These are phyloP conservation scores for Claviceps fusiformis DNA, from an alignment of 2,329 filamentous ascomycete genomes.

Conservation along the genomic window DNA sequence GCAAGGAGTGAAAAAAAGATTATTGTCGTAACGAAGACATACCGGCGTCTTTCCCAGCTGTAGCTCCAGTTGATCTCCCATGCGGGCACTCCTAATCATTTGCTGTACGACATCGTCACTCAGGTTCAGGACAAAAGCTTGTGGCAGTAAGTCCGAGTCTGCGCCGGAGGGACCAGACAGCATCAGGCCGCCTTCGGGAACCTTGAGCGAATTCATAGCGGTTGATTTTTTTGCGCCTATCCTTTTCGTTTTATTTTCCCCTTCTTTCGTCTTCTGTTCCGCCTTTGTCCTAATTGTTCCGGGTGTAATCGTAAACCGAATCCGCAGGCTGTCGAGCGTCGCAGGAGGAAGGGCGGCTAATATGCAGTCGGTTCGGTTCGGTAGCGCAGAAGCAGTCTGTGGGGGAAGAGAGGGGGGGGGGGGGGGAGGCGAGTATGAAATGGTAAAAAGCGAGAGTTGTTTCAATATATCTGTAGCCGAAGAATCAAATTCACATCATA, in stretches of 20 bases:
- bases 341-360: neutral
- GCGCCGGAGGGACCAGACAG: slow-evolving; percentile 37
- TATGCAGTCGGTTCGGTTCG: neutral
- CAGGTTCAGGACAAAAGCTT: slow-evolving; percentile 46
- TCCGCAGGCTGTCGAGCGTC: neutral
- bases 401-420: too few species aligned
- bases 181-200: slow-evolving; percentile 44
- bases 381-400: neutral
- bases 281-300: neutral
- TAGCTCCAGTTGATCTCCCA: slow-evolving; percentile 42
- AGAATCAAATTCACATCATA: slow-evolving; percentile 1
- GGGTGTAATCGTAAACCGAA: neutral
- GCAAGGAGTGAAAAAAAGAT: slow-evolving; percentile 2
- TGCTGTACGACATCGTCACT: slow-evolving; percentile 45
- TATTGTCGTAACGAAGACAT: slow-evolving; percentile 23
- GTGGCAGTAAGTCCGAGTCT: slow-evolving; percentile 31
- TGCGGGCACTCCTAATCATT: slow-evolving; percentile 46
- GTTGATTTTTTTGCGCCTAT: neutral
- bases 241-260: neutral
- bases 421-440: neutral
- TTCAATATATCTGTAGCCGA: neutral
- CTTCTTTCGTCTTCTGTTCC: too few species aligned
- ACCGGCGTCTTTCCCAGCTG: slow-evolving; percentile 45
- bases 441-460: neutral
- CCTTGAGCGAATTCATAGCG: slow-evolving; percentile 23